Percentiles rank a stretch among this genome's conserved stretches.
These are phyloP conservation scores for Pulveroboletus sp. DNA, from an alignment of 1,284 basidiomycete species.

Conservation along the genomic window DNA sequence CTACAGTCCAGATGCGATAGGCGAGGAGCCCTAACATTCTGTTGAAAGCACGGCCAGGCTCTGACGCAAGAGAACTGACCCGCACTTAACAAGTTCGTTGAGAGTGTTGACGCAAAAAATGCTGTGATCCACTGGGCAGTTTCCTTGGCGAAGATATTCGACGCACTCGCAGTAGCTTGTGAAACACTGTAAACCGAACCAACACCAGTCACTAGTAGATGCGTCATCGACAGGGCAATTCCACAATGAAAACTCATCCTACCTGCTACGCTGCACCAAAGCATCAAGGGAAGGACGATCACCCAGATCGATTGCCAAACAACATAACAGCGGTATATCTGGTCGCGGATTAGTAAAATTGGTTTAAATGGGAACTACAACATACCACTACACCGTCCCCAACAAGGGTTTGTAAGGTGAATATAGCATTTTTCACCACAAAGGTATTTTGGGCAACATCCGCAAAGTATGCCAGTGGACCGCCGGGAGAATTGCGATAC, in stretches of 20 bases:
- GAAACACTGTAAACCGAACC: constrained; percentile 14
- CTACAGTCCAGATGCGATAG: constrained; percentile 21
- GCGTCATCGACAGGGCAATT: background rate
- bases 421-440: too few species aligned
- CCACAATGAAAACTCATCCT: background rate
- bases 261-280: constrained; percentile 26
- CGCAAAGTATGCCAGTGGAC: constrained; percentile 19
- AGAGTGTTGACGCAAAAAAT: constrained; percentile 33
- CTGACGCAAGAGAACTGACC: constrained; percentile 18
- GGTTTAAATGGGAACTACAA: background rate
- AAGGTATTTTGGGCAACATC: constrained; percentile 21
- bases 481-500: too few species aligned
- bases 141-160: constrained; percentile 29
- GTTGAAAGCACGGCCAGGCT: background rate
- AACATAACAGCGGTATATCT: constrained; percentile 36
- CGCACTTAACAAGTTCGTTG: constrained; percentile 36
- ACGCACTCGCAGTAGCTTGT: constrained; percentile 14
- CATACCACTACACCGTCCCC: background rate
- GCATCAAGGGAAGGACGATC: constrained; percentile 25
- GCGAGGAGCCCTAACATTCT: constrained; percentile 12
- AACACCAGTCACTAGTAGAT: constrained; percentile 7
- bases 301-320: constrained; percentile 30
- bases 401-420: constrained; percentile 23
- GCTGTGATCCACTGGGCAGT: constrained; percentile 37
- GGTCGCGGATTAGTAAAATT: background rate